These are phyloP conservation scores for Podila verticillata DNA, from an alignment of 192 early-diverging fungal genomes.

Conservation along the genomic window DNA sequence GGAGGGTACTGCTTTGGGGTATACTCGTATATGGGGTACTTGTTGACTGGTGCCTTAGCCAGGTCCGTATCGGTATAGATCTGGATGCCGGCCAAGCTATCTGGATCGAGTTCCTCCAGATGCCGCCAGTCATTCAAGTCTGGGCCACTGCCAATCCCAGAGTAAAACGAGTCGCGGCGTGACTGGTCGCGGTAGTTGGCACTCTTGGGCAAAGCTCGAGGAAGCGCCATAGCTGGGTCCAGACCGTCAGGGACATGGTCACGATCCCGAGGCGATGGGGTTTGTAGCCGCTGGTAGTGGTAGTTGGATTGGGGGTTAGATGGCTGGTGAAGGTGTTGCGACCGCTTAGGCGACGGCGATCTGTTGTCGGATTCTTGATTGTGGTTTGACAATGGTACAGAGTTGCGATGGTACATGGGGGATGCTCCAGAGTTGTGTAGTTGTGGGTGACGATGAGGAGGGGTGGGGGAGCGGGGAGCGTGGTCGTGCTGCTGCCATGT, in stretches of 20 bases:
- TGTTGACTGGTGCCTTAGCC: constrained; percentile 17
- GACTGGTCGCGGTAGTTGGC: constrained; percentile 11
- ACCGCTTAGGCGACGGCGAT: not conserved
- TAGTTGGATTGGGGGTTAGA: not conserved
- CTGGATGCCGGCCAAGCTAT: constrained; percentile 29
- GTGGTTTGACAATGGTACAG: not conserved
- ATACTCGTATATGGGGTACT: constrained; percentile 37
- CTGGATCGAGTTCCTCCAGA: constrained; percentile 35
- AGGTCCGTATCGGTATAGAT: constrained; percentile 34
- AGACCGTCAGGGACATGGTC: constrained; percentile 28
- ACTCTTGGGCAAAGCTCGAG: constrained; percentile 33
- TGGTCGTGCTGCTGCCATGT: constrained; percentile 3
- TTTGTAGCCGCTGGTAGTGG: constrained; percentile 8
- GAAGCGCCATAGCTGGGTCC: constrained; percentile 43
- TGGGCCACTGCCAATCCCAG: constrained; percentile 36
- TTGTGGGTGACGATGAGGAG: not conserved
- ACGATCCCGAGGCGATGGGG: not conserved
- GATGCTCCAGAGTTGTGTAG: not conserved
- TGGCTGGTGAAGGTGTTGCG: not conserved
- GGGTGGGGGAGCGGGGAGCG: constrained; percentile 6
- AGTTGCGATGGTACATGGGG: not conserved
- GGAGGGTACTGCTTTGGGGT: not conserved
- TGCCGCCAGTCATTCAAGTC: constrained; percentile 39
- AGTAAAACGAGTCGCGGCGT: constrained; percentile 41
- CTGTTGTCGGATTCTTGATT: not conserved